A percentile compares a stretch with the other conserved stretches of the same genome.
phyloP scores from a whole-genome alignment of 495 filamentous ascomycete species.

The Cudoniella acicularis region DNA sequence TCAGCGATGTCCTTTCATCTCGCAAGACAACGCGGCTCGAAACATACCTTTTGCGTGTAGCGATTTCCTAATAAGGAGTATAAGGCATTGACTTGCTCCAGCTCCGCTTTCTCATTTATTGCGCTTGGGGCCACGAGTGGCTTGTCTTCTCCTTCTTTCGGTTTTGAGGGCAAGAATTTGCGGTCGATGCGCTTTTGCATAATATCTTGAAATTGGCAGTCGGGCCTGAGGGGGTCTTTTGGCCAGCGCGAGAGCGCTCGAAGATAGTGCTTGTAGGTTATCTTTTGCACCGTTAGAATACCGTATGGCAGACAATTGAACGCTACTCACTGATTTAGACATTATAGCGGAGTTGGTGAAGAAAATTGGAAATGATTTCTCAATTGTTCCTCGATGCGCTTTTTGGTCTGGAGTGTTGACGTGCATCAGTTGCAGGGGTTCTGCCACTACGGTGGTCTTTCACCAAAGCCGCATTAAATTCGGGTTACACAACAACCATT shows the following conservation, averaged over 20 bases:
- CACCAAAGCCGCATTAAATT: too few relatives aligned
- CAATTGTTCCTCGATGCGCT: neutral
- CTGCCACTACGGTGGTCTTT: too few relatives aligned
- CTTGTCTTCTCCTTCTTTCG: constrained; percentile 27
- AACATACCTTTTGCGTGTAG: constrained; percentile 55
- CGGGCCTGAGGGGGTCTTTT: constrained; percentile 70
- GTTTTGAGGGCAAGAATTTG: constrained; percentile 21
- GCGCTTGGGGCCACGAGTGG: constrained; percentile 25
- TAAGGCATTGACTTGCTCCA: constrained; percentile 66
- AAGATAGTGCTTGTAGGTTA: constrained; percentile 52
- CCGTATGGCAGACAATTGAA: neutral
- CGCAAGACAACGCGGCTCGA: too few relatives aligned
- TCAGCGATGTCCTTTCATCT: too few relatives aligned
- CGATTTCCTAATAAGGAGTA: constrained; percentile 71
- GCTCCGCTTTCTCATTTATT: constrained; percentile 36
- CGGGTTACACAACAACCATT: too few relatives aligned
- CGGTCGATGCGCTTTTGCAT: constrained; percentile 58
- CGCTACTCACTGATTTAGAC: constrained; percentile 16
- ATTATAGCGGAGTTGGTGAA: constrained; percentile 4
- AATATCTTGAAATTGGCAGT: constrained; percentile 67
- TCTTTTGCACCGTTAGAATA: constrained; percentile 20
- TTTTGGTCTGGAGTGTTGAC: neutral
- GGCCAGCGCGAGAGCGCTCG: constrained; percentile 77
- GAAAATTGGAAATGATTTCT: constrained; percentile 1
- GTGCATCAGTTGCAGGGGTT: neutral